A percentile compares a stretch with the other conserved stretches of the same genome.
phyloP scores from a whole-genome alignment of 1,284 basidiomycete species.

The Mycena sp. region DNA sequence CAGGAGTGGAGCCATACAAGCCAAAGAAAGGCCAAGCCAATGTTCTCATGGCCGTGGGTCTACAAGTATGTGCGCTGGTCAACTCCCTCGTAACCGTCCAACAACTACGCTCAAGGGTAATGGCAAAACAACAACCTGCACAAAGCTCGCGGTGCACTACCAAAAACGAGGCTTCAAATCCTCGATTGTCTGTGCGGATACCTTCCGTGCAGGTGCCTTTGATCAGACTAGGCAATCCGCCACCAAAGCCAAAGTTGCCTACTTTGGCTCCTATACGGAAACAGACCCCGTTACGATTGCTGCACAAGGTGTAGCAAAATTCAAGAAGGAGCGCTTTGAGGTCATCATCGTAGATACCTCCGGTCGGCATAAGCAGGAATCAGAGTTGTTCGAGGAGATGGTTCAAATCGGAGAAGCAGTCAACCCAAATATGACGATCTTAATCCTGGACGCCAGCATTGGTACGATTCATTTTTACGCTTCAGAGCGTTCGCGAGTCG shows the following conservation, averaged over 20 bases:
- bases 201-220: constrained; percentile 99
- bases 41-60: constrained; percentile 97
- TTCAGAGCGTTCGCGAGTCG: neutral
- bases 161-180: constrained; percentile 97
- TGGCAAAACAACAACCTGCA: constrained; percentile 98
- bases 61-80: constrained; percentile 69
- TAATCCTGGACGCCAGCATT: constrained; percentile 90
- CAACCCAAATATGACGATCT: constrained; percentile 92
- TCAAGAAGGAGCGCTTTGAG: constrained; percentile 98
- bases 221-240: constrained; percentile 97
- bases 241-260: constrained; percentile 98
- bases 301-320: constrained; percentile 93
- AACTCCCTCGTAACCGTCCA: constrained; percentile 13
- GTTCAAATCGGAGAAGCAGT: constrained; percentile 94
- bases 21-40: constrained; percentile 96
- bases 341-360: constrained; percentile 99
- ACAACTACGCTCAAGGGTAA: constrained; percentile 73
- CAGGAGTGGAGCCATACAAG: constrained; percentile 94
- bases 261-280: constrained; percentile 99
- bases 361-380: constrained; percentile 97
- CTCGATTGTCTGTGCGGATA: constrained; percentile 99
- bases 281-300: constrained; percentile 98
- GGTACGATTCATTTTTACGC: constrained; percentile 50
- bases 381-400: constrained; percentile 98
- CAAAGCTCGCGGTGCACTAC: constrained; percentile 97